Percentiles rank a stretch among this genome's conserved stretches.
Evolutionary conservation across 257 asterid genomes (phyloP).

Genomic region (Striga asiatica): DNA sequence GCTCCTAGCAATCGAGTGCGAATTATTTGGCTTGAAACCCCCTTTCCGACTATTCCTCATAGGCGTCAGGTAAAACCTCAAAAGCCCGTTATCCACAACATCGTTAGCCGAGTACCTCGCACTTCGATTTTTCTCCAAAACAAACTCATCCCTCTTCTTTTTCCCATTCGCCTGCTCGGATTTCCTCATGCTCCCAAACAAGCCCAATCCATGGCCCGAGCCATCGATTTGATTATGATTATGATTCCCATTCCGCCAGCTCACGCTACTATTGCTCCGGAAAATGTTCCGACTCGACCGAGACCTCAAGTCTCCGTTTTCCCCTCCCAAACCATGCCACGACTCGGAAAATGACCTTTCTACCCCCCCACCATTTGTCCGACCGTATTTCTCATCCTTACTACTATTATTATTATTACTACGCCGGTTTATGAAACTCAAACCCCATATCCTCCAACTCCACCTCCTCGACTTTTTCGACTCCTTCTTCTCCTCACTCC

Average conservation of each 20-base stretch:
- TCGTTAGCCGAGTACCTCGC: slow-evolving; percentile 67
- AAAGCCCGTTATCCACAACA: slow-evolving; percentile 67
- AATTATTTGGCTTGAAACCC: slow-evolving; percentile 35
- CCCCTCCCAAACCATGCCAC: slow-evolving; percentile 30
- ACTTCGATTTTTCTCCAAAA: slow-evolving; percentile 76
- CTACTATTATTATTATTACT: slow-evolving; percentile 19
- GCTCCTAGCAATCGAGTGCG: slow-evolving; percentile 65
- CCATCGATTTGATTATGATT: too few relatives aligned
- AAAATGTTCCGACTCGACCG: slow-evolving; percentile 37
- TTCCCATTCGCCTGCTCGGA: slow-evolving; percentile 41
- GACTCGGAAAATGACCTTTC: slow-evolving; percentile 68
- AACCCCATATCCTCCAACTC: slow-evolving; percentile 73
- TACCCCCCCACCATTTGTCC: slow-evolving; percentile 57
- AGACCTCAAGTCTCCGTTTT: slow-evolving; percentile 29
- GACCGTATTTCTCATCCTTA: slow-evolving; percentile 37
- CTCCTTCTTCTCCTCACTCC: slow-evolving; percentile 50
- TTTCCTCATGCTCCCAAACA: slow-evolving; percentile 40
- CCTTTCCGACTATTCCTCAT: slow-evolving; percentile 66
- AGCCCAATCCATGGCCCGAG: slow-evolving; percentile 30
- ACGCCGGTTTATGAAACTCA: slow-evolving; percentile 53
- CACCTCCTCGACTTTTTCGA: slow-evolving; percentile 65
- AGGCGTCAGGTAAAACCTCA: slow-evolving; percentile 77
- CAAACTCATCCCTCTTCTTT: slow-evolving; percentile 48
- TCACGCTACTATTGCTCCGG: slow-evolving; percentile 77
- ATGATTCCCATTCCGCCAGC: slow-evolving; percentile 46